Conservation (phyloP, 2,329 filamentous ascomycete species). For the Juglanconis juglandina region DNA sequence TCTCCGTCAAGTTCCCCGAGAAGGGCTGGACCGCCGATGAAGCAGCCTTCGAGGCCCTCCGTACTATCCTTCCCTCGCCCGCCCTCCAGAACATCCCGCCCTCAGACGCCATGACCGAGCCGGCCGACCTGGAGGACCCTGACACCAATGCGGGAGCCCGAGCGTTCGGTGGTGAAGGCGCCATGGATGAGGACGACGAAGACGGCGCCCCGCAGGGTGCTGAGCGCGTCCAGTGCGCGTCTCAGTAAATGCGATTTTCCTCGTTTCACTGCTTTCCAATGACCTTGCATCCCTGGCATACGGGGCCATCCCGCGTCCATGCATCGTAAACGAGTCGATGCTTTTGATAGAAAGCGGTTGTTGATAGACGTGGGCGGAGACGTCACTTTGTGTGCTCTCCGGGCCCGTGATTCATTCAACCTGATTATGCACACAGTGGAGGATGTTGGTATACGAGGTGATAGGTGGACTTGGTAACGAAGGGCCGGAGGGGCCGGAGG, state of each 20-base stretch:
- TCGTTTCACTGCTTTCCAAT: background rate
- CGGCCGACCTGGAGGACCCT: slow-evolving; percentile 80
- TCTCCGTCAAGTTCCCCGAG: slow-evolving; percentile 94
- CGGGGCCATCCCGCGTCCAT: background rate
- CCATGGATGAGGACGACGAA: slow-evolving; percentile 73
- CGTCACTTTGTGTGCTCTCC: background rate
- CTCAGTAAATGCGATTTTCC: slow-evolving; percentile 59
- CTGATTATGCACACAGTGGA: background rate
- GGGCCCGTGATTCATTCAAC: background rate
- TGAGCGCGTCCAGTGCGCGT: slow-evolving; percentile 82
- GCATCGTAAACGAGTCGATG: background rate
- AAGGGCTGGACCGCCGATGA: slow-evolving; percentile 65
- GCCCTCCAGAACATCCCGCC: slow-evolving; percentile 64
- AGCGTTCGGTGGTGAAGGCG: slow-evolving; percentile 60
- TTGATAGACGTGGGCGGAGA: background rate
- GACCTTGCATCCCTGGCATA: background rate
- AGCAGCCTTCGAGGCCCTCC: slow-evolving; percentile 73
- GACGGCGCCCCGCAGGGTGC: slow-evolving; percentile 65
- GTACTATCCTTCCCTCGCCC: slow-evolving; percentile 76
- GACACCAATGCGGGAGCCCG: slow-evolving; percentile 67
- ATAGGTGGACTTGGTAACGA: slow-evolving; percentile 5
- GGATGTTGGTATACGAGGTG: background rate
- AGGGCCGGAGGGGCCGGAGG: background rate
- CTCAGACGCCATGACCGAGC: slow-evolving; percentile 84
- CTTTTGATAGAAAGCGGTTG: background rate